Percentiles rank a stretch among this genome's conserved stretches.
phyloP scores from a whole-genome alignment of 2,329 filamentous ascomycete species.

The Alternaria arborescens region DNA sequence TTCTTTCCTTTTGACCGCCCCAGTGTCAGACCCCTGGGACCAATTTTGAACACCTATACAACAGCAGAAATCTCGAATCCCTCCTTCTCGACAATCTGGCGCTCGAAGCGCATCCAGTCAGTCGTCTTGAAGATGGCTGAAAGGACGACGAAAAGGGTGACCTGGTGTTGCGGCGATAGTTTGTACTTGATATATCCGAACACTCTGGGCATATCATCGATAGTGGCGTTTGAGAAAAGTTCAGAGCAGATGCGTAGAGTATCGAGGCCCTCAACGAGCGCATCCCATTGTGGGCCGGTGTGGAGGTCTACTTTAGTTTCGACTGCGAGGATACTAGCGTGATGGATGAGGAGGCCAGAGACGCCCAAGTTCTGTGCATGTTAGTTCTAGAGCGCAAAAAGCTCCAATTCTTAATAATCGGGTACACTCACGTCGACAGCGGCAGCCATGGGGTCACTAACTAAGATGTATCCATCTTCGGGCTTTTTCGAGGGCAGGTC shows the following conservation, averaged over 20 bases:
- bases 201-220: neutral
- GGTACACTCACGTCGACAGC: neutral
- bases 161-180: neutral
- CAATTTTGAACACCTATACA: neutral
- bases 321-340: neutral
- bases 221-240: neutral
- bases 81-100: neutral
- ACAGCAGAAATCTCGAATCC: constrained; percentile 1
- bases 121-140: neutral
- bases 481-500: neutral
- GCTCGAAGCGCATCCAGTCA: neutral
- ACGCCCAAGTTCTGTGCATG: neutral
- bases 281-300: neutral
- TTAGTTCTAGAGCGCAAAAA: neutral
- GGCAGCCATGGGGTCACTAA: neutral
- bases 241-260: neutral
- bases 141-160: neutral
- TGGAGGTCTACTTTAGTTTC: neutral
- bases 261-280: neutral
- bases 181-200: neutral
- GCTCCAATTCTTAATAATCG: neutral
- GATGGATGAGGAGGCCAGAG: neutral
- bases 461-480: neutral
- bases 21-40: neutral
- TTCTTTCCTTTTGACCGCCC: neutral